Base-by-base conservation (phyloP, 495 filamentous ascomycete species). In the Lasiosphaeriaceae sp. region DNA sequence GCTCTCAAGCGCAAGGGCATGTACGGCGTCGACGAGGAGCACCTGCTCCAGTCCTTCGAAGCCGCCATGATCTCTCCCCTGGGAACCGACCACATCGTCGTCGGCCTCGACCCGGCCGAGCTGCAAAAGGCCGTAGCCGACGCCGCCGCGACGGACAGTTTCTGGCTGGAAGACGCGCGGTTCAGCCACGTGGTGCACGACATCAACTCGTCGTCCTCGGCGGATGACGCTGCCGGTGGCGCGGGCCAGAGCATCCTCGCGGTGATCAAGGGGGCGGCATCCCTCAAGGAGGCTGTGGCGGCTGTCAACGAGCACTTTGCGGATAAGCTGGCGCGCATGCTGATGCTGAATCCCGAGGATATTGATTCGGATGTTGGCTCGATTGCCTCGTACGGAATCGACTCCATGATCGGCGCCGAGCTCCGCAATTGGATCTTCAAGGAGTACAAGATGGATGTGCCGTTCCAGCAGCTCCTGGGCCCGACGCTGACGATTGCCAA, bases 371-470 rank as follows among this genome's bases (percentile, higher is more conserved):
- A 62, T 16, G 60, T 31, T 17, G 46, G 46, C 21, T 63, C 70
- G 0, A 56, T 80, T 24, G 70, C 66, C 3, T 50, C 46, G 12
- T 78, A 74, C 48, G 77, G 77, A 19, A 34, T 80, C 16, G 77
- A 81, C 56, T 73, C 67, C 58, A 74, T 80, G 78, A 69, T 78
- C 47, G 74, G 66, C 20, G 70, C 72, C 1, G 78, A 81, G 64
- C 53, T 81, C 45, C 55, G 77, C 19, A 77, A 64, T 16, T 80
- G 77, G 78, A 53, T 76, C 21, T 77, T 75, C 63, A 73, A 76
- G 67, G 68, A 74, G 56, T 70, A 66, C 41, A 55, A 59, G 9
- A 29, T 77, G 19, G 71, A 79, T 51, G 61, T 76, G 29, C 60
- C 69, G 2, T 76, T 77, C 60, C 63, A 71, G 60, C 50, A 65